A percentile compares a stretch with the other conserved stretches of the same genome.
These are phyloP conservation scores for Podosphaera leucotricha DNA, from an alignment of 2,329 filamentous ascomycete genomes.

Conservation along the genomic window DNA sequence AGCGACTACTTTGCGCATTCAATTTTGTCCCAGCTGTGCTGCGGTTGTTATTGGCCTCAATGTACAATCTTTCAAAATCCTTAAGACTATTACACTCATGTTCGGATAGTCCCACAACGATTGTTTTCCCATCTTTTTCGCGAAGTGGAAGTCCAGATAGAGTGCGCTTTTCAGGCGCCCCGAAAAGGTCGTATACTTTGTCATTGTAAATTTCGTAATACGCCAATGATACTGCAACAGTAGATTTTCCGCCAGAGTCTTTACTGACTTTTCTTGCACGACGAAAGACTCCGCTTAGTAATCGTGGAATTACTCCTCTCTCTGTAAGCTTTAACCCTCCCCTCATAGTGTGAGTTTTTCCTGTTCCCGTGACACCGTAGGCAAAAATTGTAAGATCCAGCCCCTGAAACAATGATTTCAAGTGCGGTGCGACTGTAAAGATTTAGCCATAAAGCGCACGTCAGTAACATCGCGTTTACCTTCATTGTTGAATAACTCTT, in stretches of 20 bases:
- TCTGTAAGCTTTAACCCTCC: conserved; percentile 71
- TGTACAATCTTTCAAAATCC: conserved; percentile 75
- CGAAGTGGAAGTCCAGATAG: conserved; percentile 57
- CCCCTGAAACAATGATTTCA: conserved; percentile 80
- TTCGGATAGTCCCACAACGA: conserved; percentile 69
- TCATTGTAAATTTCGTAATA: conserved; percentile 98
- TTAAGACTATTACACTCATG: conserved; percentile 62
- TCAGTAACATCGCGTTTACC: conserved; percentile 24
- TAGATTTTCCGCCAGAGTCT: conserved; percentile 46
- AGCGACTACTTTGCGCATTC: conserved; percentile 74
- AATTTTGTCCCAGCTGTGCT: conserved; percentile 80
- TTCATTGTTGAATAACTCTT: conserved; percentile 73
- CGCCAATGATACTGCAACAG: conserved; percentile 52
- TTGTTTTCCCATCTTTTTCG: conserved; percentile 67
- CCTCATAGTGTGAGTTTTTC: conserved; percentile 91
- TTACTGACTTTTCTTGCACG: conserved; percentile 66
- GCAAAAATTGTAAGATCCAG: conserved; percentile 78
- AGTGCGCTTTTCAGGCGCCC: conserved; percentile 58
- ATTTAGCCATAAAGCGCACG: conserved; percentile 2
- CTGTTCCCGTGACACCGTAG: conserved; percentile 80
- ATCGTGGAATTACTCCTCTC: conserved; percentile 63
- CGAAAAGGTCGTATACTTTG: conserved; percentile 78
- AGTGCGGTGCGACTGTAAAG: conserved; percentile 51
- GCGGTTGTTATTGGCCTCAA: conserved; percentile 76
- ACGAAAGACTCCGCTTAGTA: conserved; percentile 69